Percentiles rank a stretch among this genome's conserved stretches.
Conservation (phyloP, 1,284 basidiomycete species). For the Ganoderma meredithae region DNA sequence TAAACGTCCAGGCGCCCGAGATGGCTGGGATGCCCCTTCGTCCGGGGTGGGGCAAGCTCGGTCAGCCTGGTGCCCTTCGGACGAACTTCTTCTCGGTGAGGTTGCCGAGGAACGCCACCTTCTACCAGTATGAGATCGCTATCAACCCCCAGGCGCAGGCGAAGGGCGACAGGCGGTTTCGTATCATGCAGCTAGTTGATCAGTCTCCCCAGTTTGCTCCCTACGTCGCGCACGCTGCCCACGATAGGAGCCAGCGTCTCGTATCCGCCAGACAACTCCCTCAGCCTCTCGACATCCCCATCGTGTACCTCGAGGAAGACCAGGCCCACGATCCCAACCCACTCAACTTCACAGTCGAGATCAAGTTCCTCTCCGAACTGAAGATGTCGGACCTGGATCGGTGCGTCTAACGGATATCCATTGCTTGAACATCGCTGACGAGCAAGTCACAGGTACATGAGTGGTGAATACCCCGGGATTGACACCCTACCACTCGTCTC, state of each 20-base stretch:
- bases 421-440: constrained; percentile 1
- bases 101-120: constrained; percentile 50
- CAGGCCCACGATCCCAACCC: constrained; percentile 53
- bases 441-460: constrained; percentile 53
- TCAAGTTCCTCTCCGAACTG: constrained; percentile 56
- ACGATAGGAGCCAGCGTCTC: constrained; percentile 66
- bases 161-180: constrained; percentile 56
- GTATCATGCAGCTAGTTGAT: constrained; percentile 70
- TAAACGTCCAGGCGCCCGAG: constrained; percentile 42
- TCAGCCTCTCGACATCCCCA: constrained; percentile 56
- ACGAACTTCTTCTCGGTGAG: constrained; percentile 74
- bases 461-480: constrained; percentile 53
- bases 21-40: constrained; percentile 69
- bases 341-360: constrained; percentile 58
- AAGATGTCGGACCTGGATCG: constrained; percentile 50
- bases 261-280: constrained; percentile 64
- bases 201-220: constrained; percentile 48
- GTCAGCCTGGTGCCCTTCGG: constrained; percentile 59
- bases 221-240: constrained; percentile 58
- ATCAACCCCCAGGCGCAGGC: constrained; percentile 60
- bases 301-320: constrained; percentile 65
- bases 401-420: constrained; percentile 49
- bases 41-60: constrained; percentile 70
- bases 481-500: constrained; percentile 63
- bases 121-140: constrained; percentile 69